Base-by-base conservation (phyloP, 768 basidiomycete genomes). In the Macrolepiota dolichaula region DNA sequence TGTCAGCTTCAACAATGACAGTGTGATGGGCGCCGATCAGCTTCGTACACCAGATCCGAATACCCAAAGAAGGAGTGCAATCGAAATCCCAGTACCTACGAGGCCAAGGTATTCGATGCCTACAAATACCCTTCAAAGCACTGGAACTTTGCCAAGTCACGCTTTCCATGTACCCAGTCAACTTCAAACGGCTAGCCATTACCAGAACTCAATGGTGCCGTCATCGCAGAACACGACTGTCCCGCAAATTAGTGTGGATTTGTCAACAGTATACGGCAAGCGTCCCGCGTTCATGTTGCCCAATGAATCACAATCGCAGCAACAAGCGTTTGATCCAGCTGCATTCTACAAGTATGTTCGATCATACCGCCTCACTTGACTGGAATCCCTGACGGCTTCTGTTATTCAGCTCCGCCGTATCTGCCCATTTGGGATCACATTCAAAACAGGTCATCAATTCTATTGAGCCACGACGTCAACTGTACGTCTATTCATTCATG, bases 291-390 rank as follows among this genome's bases (percentile, higher is more conserved):
- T 25, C 6, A 57, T 47, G 13, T 25, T 25, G 15, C 17, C 27
- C 15, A 59, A 65, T 27, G 57, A 54, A 17, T 12, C 50, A 17
- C 52, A 25, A 47, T 27, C 56, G 11, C 50, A 38, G 25, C 50
- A 38, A 37, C 62, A 53, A 25, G 62, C 50, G 12, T 59, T 59
- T 19, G 22, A 42, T 27, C 68, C 81, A 1, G 63, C 76, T 15
- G 74, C 81, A 2, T 79, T 89, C 32, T 90, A 89, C 74, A 85
- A 82, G 88, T 84, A 65, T 52, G 79, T 64, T 37, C 1, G 44
- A 2, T 36, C 10, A 12, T 13, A n/a, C 24, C 17, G 38, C 3
- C 29, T 25, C 29, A 13, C 38, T 4, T 54, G 35, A 24, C 5
- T 37, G 22, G 27, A 19, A 13, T 17, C 49, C n/a, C 25, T 49